Evolutionary conservation across 2,329 filamentous ascomycete species (phyloP).

Genomic region (Colletotrichum agaves): DNA sequence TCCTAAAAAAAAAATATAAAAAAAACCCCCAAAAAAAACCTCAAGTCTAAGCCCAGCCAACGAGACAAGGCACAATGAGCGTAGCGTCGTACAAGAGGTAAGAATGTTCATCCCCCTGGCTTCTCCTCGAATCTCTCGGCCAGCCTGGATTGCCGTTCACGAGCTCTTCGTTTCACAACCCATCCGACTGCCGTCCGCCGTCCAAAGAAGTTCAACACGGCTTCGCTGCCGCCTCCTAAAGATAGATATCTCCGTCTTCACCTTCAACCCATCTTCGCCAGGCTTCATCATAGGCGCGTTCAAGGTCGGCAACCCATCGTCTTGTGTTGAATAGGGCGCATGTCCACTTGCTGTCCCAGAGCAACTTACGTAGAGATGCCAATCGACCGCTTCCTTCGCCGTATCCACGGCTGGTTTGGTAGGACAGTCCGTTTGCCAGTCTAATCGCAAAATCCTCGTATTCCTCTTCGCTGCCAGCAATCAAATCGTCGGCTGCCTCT

Average conservation of each 20-base stretch:
- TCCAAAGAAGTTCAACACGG: neutral
- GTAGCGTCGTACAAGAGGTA: neutral
- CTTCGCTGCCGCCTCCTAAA: constrained; percentile 54
- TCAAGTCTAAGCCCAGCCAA: neutral
- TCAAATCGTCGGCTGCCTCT: constrained; percentile 77
- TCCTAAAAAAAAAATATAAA: too few species aligned
- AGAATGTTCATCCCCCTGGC: neutral
- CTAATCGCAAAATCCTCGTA: constrained; percentile 84
- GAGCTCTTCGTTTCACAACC: neutral
- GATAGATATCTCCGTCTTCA: constrained; percentile 91
- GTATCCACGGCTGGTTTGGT: constrained; percentile 57
- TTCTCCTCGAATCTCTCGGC: neutral
- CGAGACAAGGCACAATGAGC: neutral
- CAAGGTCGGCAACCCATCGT: constrained; percentile 90
- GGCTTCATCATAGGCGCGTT: constrained; percentile 86
- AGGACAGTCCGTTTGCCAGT: constrained; percentile 72
- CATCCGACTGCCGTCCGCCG: neutral
- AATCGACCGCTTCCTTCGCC: constrained; percentile 74
- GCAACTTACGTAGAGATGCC: constrained; percentile 79
- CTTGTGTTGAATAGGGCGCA: constrained; percentile 91
- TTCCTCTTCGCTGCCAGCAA: constrained; percentile 79
- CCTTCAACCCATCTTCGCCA: constrained; percentile 90
- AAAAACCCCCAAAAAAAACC: too few species aligned
- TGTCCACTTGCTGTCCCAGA: constrained; percentile 86
- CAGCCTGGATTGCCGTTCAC: neutral